Conservation (phyloP, 177 flowering plant genomes). For the Vitis hybrid region DNA sequence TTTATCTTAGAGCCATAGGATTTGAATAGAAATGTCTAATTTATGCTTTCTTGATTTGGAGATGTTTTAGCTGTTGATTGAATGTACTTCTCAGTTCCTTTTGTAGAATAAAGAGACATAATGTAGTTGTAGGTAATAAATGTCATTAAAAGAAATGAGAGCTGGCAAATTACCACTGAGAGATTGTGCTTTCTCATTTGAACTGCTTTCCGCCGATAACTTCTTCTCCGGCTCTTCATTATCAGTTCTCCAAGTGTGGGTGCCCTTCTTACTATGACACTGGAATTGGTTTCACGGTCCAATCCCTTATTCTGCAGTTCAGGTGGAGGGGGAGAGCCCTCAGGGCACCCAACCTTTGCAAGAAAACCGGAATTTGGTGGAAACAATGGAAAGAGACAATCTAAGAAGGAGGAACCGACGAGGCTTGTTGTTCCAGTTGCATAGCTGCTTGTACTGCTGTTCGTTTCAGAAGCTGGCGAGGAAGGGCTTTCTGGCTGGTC, state of each 20-base stretch:
- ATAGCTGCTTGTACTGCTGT: slow-evolving; percentile 42
- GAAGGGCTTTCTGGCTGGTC: slow-evolving; percentile 20
- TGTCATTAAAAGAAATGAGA: slow-evolving; percentile 1
- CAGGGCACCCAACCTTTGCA: slow-evolving; percentile 26
- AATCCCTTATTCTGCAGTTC: slow-evolving; percentile 17
- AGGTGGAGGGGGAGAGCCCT: slow-evolving; percentile 11
- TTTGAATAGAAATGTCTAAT: not conserved
- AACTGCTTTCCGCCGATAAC: slow-evolving; percentile 44
- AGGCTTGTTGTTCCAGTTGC: slow-evolving; percentile 48
- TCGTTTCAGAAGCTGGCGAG: slow-evolving; percentile 44
- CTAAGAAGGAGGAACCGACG: slow-evolving; percentile 54
- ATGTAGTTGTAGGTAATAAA: not conserved
- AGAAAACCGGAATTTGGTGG: slow-evolving; percentile 42
- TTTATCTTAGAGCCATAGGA: not conserved
- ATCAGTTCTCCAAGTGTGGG: slow-evolving; percentile 80
- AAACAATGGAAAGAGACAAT: slow-evolving; percentile 57
- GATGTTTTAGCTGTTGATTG: not conserved
- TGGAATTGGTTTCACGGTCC: slow-evolving; percentile 17
- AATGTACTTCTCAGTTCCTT: not conserved
- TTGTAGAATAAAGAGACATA: not conserved
- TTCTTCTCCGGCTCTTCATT: slow-evolving; percentile 63
- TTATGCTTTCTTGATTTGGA: not conserved
- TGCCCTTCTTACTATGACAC: slow-evolving; percentile 29
- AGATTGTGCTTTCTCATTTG: slow-evolving; percentile 33
- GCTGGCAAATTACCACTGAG: slow-evolving; percentile 30